Evolutionary conservation across 176 grass and related monocot species (phyloP), one percentile per base, ranked within the genome.

Genomic region (Ensete glaucum): DNA sequence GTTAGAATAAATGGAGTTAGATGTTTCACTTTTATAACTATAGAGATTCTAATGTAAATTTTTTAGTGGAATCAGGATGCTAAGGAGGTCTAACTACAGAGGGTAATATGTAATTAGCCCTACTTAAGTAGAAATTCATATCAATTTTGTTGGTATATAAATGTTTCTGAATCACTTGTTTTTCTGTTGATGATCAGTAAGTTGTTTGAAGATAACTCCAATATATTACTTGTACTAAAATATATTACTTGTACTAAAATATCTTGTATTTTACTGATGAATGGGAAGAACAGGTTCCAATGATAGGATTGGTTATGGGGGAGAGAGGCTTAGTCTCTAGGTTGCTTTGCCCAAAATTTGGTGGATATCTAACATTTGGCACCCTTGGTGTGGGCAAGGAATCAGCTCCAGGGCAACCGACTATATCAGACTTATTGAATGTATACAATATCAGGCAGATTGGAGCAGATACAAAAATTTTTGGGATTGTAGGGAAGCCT

Each of bases 261-360:
- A 76, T 87, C 68, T 64, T 84, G 49, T 51, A 52, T 82, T 70
- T 86, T 50, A 88, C 76, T 88, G 86, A 91, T 89, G 80, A 82
- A 88, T 91, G 89, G 88, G 90, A 91, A 89, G 80, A 88, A 20
- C 88, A 94, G 78, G 95, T 99, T 68, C 90, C 95, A 2, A 91
- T 91, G 50, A 99, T 99, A 76, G 90, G 95, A 53, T 82, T 99
- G 82, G 95, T 94, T 74, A 99, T 99, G 95, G 91, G 86, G 50
- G 90, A 91, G 10, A 89, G 95, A 84, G 95, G 95, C 70, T 74
- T 94, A 64, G 91, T 99, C 54, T 99, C 90, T 25, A 91, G 88
- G 26, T 52, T 99, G 51, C 86, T 99, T 75, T 99, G 95, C 84
- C 84, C 90, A 64, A 99, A 93, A 87, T 94, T 87, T 67, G 90